Evolutionary conservation across 2,329 filamentous ascomycete species (phyloP).

Genomic region (Aspergillus ochraceoroseus): DNA sequence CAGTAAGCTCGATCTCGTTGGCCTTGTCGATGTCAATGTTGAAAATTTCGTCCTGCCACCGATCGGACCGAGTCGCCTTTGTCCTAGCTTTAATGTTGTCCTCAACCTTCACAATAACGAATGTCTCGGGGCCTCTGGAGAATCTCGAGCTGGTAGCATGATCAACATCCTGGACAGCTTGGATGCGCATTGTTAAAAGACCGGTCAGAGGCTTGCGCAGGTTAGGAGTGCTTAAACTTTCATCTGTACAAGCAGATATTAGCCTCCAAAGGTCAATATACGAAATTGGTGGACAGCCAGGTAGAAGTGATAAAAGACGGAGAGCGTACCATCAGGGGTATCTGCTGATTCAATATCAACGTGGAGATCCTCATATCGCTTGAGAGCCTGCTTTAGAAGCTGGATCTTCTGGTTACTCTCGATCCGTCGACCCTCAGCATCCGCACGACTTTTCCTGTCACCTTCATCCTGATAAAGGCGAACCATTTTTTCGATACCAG

Average conservation of each 20-base stretch:
- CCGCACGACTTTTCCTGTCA: constrained; percentile 88
- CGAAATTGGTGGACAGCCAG: neutral
- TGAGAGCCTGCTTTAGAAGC: constrained; percentile 88
- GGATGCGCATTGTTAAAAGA: constrained; percentile 77
- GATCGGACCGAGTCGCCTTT: constrained; percentile 75
- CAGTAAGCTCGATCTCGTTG: constrained; percentile 95
- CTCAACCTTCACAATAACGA: constrained; percentile 94
- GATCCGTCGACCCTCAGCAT: constrained; percentile 81
- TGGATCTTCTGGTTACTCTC: constrained; percentile 99
- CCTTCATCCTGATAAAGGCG: constrained; percentile 96
- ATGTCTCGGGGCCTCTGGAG: constrained; percentile 86
- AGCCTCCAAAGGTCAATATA: constrained; percentile 13
- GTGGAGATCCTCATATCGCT: constrained; percentile 94
- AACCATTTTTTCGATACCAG: constrained; percentile 99
- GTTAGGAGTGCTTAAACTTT: constrained; percentile 92
- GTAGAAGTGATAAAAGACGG: constrained; percentile 12
- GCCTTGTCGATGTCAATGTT: constrained; percentile 95
- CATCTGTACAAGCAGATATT: constrained; percentile 56
- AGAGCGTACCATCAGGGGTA: constrained; percentile 67
- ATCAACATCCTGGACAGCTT: constrained; percentile 89
- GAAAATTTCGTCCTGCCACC: constrained; percentile 87
- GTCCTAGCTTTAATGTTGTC: constrained; percentile 87
- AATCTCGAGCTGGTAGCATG: constrained; percentile 81
- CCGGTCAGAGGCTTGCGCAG: constrained; percentile 93
- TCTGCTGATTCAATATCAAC: constrained; percentile 82